Evolutionary conservation across 306 rosid species (phyloP), one percentile per base, ranked within the genome.

Genomic region (Bauhinia variegata): DNA sequence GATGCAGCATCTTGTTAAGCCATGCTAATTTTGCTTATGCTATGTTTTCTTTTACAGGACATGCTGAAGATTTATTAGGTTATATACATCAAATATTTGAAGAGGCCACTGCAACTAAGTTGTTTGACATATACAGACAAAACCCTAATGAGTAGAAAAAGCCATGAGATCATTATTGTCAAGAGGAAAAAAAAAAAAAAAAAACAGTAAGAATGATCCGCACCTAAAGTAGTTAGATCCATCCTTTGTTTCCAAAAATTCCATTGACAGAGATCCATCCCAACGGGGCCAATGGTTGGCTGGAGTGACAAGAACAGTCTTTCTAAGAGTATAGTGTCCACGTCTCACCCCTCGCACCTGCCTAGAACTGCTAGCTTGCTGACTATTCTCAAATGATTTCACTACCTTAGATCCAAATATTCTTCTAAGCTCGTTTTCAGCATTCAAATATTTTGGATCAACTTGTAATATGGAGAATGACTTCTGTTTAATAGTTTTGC

Each of bases 401-500:
- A 90, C 95, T 57, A 95, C 97, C 83, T 95, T 95, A 4, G 97
- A 83, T 68, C 99, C 97, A 86, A 95, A 90, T 74, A 90, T 90
- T 77, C 99, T 85, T 55, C 79, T 84, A 49, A 95, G 83, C 75
- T 90, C 99, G 73, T 90, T 86, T 63, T 89, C 96, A 0, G 96
- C 99, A 85, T 91, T 90, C 72, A 93, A 82, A 70, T 62, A 84
- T 74, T 90, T 95, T 39, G 96, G 88, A 82, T 95, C 97, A 72
- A 88, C 92, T 74, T 77, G 88, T 47, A 90, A 60, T 7, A 80
- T 15, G 10, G 82, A 81, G 64, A 68, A 33, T 7, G 70, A 58
- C 10, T 74, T 43, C 63, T 61, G 82, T 77, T 83, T 88, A 44
- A 54, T 76, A 61, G 68, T 67, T 32, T 34, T 74, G 62, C 13